Percentiles rank a stretch among this genome's conserved stretches.
Conservation (phyloP, 2,329 filamentous ascomycete genomes). For the Sarocladium kiliense region DNA sequence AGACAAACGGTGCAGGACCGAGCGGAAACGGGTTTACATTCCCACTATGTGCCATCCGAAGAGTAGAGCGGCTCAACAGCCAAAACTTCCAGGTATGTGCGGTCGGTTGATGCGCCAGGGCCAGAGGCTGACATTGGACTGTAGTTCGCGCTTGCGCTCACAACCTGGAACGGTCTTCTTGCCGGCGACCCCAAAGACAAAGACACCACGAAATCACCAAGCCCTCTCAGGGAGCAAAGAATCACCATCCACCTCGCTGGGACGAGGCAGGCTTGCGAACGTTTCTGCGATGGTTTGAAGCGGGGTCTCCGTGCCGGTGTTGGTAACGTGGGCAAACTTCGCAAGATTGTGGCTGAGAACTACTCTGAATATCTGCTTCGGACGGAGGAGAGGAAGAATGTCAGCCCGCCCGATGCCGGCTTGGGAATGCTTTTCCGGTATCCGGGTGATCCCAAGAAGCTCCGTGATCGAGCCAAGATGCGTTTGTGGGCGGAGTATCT, state of each 20-base stretch:
- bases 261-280: slow-evolving; percentile 81
- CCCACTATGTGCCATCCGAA: slow-evolving; percentile 82
- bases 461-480: slow-evolving; percentile 95
- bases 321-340: slow-evolving; percentile 80
- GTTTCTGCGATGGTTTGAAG: slow-evolving; percentile 95
- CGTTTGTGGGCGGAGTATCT: slow-evolving; percentile 95
- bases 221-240: slow-evolving; percentile 62
- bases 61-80: slow-evolving; percentile 89
- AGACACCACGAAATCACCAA: slow-evolving; percentile 34
- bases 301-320: slow-evolving; percentile 82
- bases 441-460: slow-evolving; percentile 88
- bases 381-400: slow-evolving; percentile 56
- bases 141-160: slow-evolving; percentile 85
- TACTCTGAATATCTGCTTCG: slow-evolving; percentile 83
- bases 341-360: slow-evolving; percentile 73
- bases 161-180: slow-evolving; percentile 81
- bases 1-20: slow-evolving; percentile 88
- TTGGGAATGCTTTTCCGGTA: slow-evolving; percentile 91
- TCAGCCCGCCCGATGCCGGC: slow-evolving; percentile 72
- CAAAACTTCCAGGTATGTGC: slow-evolving; percentile 71
- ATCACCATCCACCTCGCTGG: slow-evolving; percentile 90
- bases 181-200: slow-evolving; percentile 51
- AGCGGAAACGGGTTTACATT: slow-evolving; percentile 95
- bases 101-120: too few relatives aligned
- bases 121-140: slow-evolving; percentile 8